Evolutionary conservation across 257 asterid genomes (phyloP), one percentile per base, ranked within the genome.

Genomic region (Salvia splendens): DNA sequence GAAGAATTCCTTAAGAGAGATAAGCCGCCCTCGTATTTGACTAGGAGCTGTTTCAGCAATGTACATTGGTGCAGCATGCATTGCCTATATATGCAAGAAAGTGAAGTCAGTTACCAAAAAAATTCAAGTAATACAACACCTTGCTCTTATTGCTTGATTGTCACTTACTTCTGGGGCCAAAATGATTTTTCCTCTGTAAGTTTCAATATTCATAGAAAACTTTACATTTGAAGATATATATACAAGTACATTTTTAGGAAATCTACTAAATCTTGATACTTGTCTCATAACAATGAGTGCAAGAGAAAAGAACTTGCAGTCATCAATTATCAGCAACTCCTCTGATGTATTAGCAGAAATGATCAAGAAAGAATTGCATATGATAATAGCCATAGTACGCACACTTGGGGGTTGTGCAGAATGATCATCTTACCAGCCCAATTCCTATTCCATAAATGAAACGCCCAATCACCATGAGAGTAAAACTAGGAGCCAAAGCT

Each of bases 1-100:
- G 78, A 94, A 82, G 70, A 88, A 81, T 77, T 94, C 97, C 73
- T 94, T 91, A 52, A 94, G 92, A 65, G 99, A 94, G 74, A 94
- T 88, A 61, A 94, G 82, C 65, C 24, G 86, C 53, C 99, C 99
- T 30, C 99, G 92, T 77, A 94, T 94, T 77, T 80, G 96, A 78
- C 82, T 79, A 75, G 99, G 95, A 79, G 99, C 84, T 71, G 97
- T 94, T 85, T 94, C 99, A 33, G 97, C 95, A 80, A 94, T 94
- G 81, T 88, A 94, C 96, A 94, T 89, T 38, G 97, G 97, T 83
- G 99, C 99, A 74, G 99, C 96, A 82, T 94, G 99, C 99, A 91
- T 94, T 75, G 99, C 97, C 99, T 91, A 57, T 61, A 74, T 50
- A 61, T 72, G 67, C 65, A 15, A 7, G 59, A 55, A 42, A 43